Conservation (phyloP, 306 rosid species). For the Vigna nakashimae region DNA sequence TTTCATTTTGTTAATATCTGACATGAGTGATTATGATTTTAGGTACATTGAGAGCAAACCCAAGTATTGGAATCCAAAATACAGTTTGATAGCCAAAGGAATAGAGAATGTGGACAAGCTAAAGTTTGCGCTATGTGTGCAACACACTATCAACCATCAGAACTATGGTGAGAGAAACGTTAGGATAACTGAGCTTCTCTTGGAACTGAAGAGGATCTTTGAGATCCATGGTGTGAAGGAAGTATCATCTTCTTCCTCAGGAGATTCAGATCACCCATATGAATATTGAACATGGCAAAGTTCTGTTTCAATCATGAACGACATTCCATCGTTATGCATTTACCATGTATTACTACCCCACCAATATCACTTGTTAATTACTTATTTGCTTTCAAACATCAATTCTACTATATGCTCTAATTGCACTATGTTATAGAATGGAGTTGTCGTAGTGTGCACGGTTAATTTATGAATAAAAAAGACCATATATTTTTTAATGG, state of each 20-base stretch:
- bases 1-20: constrained; percentile 23
- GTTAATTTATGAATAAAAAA: not conserved
- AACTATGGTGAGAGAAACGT: constrained; percentile 57
- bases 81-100: constrained; percentile 54
- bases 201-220: constrained; percentile 60
- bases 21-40: constrained; percentile 17
- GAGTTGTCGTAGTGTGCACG: not conserved
- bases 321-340: not conserved
- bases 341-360: not conserved
- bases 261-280: constrained; percentile 53
- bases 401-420: not conserved
- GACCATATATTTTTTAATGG: too few relatives aligned
- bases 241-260: constrained; percentile 59
- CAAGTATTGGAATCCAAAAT: constrained; percentile 66
- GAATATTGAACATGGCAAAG: constrained; percentile 45
- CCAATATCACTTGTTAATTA: not conserved
- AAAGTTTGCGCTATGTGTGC: constrained; percentile 51
- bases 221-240: constrained; percentile 55
- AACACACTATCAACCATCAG: constrained; percentile 66
- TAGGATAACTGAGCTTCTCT: constrained; percentile 55
- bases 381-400: not conserved
- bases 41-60: constrained; percentile 70
- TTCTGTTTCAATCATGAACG: constrained; percentile 37
- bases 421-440: not conserved
- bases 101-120: constrained; percentile 59